Evolutionary conservation across 129 eudicot genomes (phyloP).

Genomic region (Ambrosia trifida): DNA sequence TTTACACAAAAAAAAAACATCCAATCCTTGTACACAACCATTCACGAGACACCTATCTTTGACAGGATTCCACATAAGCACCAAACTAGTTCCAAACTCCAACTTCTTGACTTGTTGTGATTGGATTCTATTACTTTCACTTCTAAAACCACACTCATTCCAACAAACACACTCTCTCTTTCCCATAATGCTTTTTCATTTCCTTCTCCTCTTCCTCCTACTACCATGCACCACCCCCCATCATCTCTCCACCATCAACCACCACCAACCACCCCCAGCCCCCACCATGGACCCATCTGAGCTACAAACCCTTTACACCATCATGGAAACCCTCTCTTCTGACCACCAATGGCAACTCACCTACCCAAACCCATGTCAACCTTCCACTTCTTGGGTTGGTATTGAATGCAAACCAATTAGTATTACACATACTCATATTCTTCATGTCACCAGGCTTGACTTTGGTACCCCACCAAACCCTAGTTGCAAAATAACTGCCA

Average conservation of each 20-base stretch:
- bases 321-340: slow-evolving; percentile 70
- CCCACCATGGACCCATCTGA: slow-evolving; percentile 68
- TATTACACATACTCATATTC: slow-evolving; percentile 31
- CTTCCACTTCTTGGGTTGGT: slow-evolving; percentile 69
- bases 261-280: slow-evolving; percentile 27
- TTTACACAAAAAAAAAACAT: background rate
- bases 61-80: slow-evolving; percentile 16
- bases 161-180: slow-evolving; percentile 18
- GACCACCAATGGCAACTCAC: slow-evolving; percentile 62
- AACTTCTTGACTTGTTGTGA: slow-evolving; percentile 6
- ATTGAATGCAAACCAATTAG: slow-evolving; percentile 73
- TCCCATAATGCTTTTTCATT: slow-evolving; percentile 26
- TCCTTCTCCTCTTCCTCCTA: slow-evolving; percentile 26
- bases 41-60: slow-evolving; percentile 20
- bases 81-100: slow-evolving; percentile 19
- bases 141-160: slow-evolving; percentile 14
- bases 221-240: slow-evolving; percentile 30
- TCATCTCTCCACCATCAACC: slow-evolving; percentile 38
- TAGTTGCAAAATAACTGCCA: slow-evolving; percentile 52
- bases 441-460: slow-evolving; percentile 78
- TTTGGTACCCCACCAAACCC: slow-evolving; percentile 79
- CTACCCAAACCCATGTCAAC: slow-evolving; percentile 72
- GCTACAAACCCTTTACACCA: slow-evolving; percentile 57
- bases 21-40: slow-evolving; percentile 11
- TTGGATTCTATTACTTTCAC: slow-evolving; percentile 14